These are phyloP conservation scores for Straminergon stramineum DNA, from an alignment of 225 moss, liverwort and hornwort genomes.

Conservation along the genomic window DNA sequence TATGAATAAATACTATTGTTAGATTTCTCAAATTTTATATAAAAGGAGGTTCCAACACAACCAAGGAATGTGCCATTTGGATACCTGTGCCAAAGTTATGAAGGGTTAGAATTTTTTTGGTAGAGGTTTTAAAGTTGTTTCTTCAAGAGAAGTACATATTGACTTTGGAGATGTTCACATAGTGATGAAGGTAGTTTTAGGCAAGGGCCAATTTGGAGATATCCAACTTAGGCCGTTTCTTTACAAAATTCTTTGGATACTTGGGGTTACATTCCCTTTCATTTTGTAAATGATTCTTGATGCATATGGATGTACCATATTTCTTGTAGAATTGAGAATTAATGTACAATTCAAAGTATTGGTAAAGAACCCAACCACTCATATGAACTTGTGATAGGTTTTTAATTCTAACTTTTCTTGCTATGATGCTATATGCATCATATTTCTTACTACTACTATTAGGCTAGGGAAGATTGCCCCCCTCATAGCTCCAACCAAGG, in stretches of 20 bases:
- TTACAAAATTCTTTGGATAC: background rate
- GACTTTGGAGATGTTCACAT: rapidly evolving
- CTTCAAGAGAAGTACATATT: rapidly evolving
- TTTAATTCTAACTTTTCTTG: background rate
- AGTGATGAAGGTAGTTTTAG: background rate
- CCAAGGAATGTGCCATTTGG: background rate
- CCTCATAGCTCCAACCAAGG: too few species aligned
- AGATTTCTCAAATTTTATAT: background rate
- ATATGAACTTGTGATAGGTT: rapidly evolving
- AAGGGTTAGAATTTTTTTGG: too few species aligned
- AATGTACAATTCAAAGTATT: background rate
- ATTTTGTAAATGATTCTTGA: background rate
- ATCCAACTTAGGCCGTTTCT: background rate
- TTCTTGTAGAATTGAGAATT: background rate
- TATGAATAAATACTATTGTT: background rate
- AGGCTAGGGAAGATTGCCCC: too few species aligned
- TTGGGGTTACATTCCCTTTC: rapidly evolving
- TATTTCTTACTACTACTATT: background rate
- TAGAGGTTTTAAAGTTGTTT: background rate
- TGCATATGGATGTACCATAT: too few species aligned
- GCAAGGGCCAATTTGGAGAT: rapidly evolving
- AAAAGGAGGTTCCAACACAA: background rate
- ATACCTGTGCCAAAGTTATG: rapidly evolving
- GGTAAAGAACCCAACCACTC: background rate
- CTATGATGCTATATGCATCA: background rate